Evolutionary conservation across 176 grass and related monocot genomes (phyloP).

Genomic region (Musa troglodytarum): DNA sequence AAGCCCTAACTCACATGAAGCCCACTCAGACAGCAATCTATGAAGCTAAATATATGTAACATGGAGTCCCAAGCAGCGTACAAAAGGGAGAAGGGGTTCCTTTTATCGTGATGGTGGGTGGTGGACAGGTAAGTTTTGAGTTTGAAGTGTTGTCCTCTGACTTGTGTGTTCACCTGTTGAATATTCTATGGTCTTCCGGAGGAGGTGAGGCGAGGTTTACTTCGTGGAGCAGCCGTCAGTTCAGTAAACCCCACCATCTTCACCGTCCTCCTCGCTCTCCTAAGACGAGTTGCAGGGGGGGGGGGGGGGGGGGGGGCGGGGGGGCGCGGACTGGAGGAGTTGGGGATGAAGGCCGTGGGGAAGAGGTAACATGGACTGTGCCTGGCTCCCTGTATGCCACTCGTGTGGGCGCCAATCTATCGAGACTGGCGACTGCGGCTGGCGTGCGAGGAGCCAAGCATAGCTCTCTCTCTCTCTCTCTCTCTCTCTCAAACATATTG

Average conservation of each 20-base stretch:
- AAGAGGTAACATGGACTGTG: slow-evolving; percentile 40
- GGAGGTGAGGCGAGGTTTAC: not conserved
- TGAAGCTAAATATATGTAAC: not conserved
- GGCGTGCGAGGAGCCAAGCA: slow-evolving; percentile 69
- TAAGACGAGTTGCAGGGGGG: too few species aligned
- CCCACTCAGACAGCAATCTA: not conserved
- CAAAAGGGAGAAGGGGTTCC: not conserved
- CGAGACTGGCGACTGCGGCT: slow-evolving; percentile 38
- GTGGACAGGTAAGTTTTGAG: not conserved
- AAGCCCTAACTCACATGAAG: not conserved
- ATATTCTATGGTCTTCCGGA: not conserved
- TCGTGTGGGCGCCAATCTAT: slow-evolving; percentile 26
- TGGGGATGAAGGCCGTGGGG: too few species aligned
- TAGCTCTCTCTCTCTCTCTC: slow-evolving; percentile 14
- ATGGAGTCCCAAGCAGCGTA: not conserved
- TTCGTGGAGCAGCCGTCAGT: too few species aligned
- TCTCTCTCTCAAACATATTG: slow-evolving; percentile 19
- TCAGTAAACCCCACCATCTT: too few species aligned
- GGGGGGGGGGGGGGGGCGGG: too few species aligned
- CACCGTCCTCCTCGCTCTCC: too few species aligned
- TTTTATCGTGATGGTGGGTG: not conserved
- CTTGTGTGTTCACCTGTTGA: not conserved
- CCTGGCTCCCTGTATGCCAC: slow-evolving; percentile 76
- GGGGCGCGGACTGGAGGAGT: too few species aligned
- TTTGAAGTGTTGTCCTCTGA: not conserved